Percentiles rank a stretch among this genome's conserved stretches.
phyloP scores from a whole-genome alignment of 768 basidiomycete species.

The Suillus paluster region DNA sequence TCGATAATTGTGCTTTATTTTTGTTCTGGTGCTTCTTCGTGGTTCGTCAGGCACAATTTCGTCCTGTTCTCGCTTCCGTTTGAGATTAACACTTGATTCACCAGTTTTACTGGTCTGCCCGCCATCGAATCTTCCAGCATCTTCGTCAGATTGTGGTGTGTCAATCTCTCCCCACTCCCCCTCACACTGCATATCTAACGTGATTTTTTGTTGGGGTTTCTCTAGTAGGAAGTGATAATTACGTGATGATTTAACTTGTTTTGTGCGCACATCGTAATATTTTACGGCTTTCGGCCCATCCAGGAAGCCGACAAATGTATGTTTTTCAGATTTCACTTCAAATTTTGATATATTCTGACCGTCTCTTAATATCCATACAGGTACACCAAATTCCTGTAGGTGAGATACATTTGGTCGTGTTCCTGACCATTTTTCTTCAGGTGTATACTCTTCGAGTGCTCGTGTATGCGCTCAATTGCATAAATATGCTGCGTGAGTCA shows the following conservation, averaged over 20 bases:
- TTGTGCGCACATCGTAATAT: conserved; percentile 19
- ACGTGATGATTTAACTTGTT: too few relatives aligned
- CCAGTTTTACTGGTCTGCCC: background rate
- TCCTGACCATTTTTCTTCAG: conserved; percentile 17
- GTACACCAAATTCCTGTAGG: conserved; percentile 24
- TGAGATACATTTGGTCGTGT: conserved; percentile 31
- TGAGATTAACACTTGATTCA: too few relatives aligned
- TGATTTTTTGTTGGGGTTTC: too few relatives aligned
- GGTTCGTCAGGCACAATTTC: background rate
- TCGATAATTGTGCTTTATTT: too few relatives aligned
- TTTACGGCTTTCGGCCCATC: conserved; percentile 15
- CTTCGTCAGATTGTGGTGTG: too few relatives aligned
- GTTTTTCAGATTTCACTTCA: conserved; percentile 13
- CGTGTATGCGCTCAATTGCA: conserved; percentile 23
- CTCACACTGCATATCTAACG: too few relatives aligned
- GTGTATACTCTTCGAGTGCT: background rate
- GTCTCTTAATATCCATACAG: conserved; percentile 21
- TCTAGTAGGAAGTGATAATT: too few relatives aligned
- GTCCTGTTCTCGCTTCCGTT: background rate
- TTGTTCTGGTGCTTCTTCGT: too few relatives aligned
- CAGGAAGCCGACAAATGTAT: conserved; percentile 19
- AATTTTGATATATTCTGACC: conserved; percentile 17
- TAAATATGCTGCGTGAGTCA: conserved; percentile 31
- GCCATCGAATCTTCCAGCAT: too few relatives aligned
- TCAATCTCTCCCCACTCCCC: too few relatives aligned